A percentile compares a stretch with the other conserved stretches of the same genome.
Conservation (phyloP, 2,329 filamentous ascomycete species). For the Clonostachys solani region DNA sequence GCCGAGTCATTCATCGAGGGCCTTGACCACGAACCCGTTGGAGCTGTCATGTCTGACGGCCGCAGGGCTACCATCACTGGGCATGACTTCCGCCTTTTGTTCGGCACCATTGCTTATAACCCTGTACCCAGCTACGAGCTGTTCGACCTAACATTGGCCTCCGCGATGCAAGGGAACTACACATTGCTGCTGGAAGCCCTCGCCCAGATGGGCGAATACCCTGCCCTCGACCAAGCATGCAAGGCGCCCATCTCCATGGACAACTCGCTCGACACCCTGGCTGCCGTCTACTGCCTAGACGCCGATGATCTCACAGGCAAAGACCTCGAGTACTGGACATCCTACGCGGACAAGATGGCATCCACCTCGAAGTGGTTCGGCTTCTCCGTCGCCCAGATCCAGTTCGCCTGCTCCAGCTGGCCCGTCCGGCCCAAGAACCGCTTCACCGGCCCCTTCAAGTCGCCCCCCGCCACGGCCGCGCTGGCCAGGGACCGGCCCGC, state of each 20-base stretch:
- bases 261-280: conserved; percentile 10
- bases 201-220: conserved; percentile 11
- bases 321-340: conserved; percentile 15
- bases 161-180: conserved; percentile 2
- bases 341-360: conserved; percentile 18
- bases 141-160: conserved; percentile 7
- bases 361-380: conserved; percentile 22
- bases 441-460: conserved; percentile 28
- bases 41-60: conserved; percentile 19
- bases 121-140: background rate
- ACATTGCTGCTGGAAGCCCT: conserved; percentile 14
- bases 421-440: conserved; percentile 27
- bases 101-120: conserved; percentile 8
- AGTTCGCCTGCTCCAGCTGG: conserved; percentile 33
- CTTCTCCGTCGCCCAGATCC: conserved; percentile 23
- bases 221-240: background rate
- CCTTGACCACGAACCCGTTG: conserved; percentile 16
- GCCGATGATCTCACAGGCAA: conserved; percentile 14
- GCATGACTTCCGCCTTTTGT: conserved; percentile 18
- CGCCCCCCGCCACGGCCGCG: conserved; percentile 13
- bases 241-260: background rate
- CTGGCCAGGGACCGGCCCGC: conserved; percentile 21
- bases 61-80: conserved; percentile 19
- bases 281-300: conserved; percentile 27
- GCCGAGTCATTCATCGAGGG: conserved; percentile 1